A percentile compares a stretch with the other conserved stretches of the same genome.
Conservation (phyloP, 495 filamentous ascomycete genomes). For the Hypomontagnella monticulosa region DNA sequence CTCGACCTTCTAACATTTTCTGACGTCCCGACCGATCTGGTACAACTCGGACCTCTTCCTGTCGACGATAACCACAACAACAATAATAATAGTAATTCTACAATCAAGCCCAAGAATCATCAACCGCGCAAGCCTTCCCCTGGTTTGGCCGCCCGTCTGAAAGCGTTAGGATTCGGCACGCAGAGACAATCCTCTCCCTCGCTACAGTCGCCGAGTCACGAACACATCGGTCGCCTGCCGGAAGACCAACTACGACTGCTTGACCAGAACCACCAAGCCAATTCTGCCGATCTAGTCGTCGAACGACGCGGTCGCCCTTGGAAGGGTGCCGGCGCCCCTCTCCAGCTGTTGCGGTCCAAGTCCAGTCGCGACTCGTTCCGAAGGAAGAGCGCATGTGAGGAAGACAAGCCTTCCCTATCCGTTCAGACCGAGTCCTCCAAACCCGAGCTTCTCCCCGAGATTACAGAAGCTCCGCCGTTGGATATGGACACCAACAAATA, state of each 20-base stretch:
- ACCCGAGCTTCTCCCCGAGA: conserved; percentile 56
- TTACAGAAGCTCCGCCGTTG: conserved; percentile 51
- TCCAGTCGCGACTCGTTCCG: conserved; percentile 48
- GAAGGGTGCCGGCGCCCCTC: conserved; percentile 61
- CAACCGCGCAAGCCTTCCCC: conserved; percentile 70
- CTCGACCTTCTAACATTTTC: conserved; percentile 52
- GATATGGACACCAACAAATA: conserved; percentile 73
- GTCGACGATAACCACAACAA: conserved; percentile 30
- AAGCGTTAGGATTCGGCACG: conserved; percentile 70
- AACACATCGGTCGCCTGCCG: conserved; percentile 74
- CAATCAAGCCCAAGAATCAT: conserved; percentile 35
- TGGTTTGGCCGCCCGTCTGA: conserved; percentile 79
- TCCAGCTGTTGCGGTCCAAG: conserved; percentile 49
- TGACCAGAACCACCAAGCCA: conserved; percentile 68
- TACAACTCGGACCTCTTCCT: conserved; percentile 48
- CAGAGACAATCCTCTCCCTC: conserved; percentile 53
- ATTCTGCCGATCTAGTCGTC: conserved; percentile 61
- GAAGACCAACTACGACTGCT: conserved; percentile 76
- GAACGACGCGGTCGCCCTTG: conserved; percentile 71
- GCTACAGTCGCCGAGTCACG: conserved; percentile 49
- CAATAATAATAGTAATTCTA: conserved; percentile 19
- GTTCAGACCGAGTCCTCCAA: conserved; percentile 43
- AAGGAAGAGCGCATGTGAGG: conserved; percentile 29
- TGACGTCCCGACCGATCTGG: conserved; percentile 51
- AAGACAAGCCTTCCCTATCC: conserved; percentile 26